A percentile compares a stretch with the other conserved stretches of the same genome.
Conservation (phyloP, 495 filamentous ascomycete genomes). For the Pseudevernia furfuracea region DNA sequence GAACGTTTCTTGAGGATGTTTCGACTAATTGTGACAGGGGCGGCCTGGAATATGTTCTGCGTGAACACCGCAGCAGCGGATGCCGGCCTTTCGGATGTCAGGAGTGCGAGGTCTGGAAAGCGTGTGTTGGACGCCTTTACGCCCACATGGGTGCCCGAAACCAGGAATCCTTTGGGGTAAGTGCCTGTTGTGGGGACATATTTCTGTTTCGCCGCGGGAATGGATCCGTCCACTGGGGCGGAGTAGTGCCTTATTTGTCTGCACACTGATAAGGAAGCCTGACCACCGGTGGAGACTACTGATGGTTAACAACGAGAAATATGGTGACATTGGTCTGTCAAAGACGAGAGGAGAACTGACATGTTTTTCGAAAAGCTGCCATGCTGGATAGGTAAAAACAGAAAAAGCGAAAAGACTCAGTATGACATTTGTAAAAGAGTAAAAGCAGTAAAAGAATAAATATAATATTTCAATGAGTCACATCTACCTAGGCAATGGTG, state of each 20-base stretch:
- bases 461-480: background rate
- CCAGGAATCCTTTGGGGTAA: slow-evolving; percentile 85
- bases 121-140: slow-evolving; percentile 87
- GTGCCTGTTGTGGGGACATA: slow-evolving; percentile 79
- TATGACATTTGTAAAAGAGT: background rate
- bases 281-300: background rate
- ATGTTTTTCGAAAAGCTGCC: slow-evolving; percentile 6
- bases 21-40: slow-evolving; percentile 78
- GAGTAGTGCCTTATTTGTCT: slow-evolving; percentile 12
- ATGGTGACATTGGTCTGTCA: background rate
- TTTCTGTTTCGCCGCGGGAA: slow-evolving; percentile 70
- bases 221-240: slow-evolving; percentile 40
- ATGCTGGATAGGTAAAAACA: background rate
- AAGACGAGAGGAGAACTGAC: background rate
- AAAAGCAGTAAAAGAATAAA: background rate
- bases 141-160: slow-evolving; percentile 81
- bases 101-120: slow-evolving; percentile 80
- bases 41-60: slow-evolving; percentile 96
- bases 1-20: slow-evolving; percentile 56
- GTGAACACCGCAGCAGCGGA: slow-evolving; percentile 94
- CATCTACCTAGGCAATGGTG: no score
- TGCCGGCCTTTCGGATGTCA: slow-evolving; percentile 81
- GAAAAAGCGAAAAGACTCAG: background rate
- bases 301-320: background rate
- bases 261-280: background rate